Evolutionary conservation across 805 yeast genomes (phyloP), one percentile per base, ranked within the genome.

Genomic region (Naumovozyma castellii): DNA sequence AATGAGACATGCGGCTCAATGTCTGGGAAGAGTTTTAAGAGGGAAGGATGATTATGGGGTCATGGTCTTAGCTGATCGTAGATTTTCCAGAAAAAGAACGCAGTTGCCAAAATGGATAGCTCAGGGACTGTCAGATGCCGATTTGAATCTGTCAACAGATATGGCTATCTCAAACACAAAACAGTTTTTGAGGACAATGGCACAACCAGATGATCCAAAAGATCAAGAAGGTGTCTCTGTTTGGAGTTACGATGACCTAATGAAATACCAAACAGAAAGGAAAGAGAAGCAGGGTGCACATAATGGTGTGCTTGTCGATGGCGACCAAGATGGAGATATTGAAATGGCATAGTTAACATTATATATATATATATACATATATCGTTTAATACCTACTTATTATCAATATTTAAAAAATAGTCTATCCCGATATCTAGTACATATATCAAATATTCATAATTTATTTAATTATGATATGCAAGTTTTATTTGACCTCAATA

Each of bases 1-100:
- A 12, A 92, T 92, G 98, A 77, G 99, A 57, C 99, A 92, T 65
- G 99, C 97, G 3, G 97, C 99, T 0, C 99, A 92, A 62, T 92
- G 99, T 64, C 65, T 92, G 54, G 99, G 99, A 9, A 78, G 99
- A 57, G 98, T 92, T 40, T 67, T 92, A 46, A 76, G 99, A 67
- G 99, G 99, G 49, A 92, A 92, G 59, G 97, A 92, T 57, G 99
- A 92, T 67, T 92, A 92, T 61, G 99, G 99, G 46, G 83, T 92
- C 50, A 92, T 92, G 99, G 97, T 92, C 33, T 65, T 92, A 45
- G 98, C 98, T 0, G 99, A 92, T 60, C 71, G 95, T 49, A 71
- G 99, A 57, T 92, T 92, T 61, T 74, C 88, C 1, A 73, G 85
- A 48, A 92, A 90, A 64, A 78, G 84, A 51, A 73, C 67, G 33